Evolutionary conservation across 495 filamentous ascomycete species (phyloP).

Genomic region (Trichocladium uniseriatum): DNA sequence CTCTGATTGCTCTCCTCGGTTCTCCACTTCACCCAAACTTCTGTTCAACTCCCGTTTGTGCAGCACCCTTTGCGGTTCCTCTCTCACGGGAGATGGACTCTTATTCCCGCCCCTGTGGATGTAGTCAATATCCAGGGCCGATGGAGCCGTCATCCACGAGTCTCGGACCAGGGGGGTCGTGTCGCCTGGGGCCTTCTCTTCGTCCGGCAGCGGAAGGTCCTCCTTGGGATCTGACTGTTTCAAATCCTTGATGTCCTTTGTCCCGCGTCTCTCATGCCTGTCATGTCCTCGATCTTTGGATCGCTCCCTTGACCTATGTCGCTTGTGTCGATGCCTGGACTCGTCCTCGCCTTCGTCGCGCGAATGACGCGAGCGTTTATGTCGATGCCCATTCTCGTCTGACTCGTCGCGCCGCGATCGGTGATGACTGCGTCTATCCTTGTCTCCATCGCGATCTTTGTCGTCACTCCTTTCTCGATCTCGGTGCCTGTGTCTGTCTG

Average conservation of each 20-base stretch:
- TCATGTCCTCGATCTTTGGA: constrained; percentile 13
- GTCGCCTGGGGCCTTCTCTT: constrained; percentile 30
- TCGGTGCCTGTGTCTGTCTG: constrained; percentile 21
- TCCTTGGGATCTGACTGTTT: constrained; percentile 41
- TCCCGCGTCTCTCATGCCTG: constrained; percentile 3
- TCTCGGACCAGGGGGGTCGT: constrained; percentile 45
- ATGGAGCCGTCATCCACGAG: constrained; percentile 90
- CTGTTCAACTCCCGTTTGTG: constrained; percentile 73
- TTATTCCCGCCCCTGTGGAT: constrained; percentile 56
- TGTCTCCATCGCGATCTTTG: constrained; percentile 18
- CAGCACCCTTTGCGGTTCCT: constrained; percentile 65
- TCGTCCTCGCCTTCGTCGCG: constrained; percentile 30
- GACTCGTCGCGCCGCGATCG: constrained; percentile 34
- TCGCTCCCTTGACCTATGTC: constrained; percentile 12
- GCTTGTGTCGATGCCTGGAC: constrained; percentile 26
- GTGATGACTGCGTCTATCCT: constrained; percentile 18
- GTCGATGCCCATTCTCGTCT: constrained; percentile 32
- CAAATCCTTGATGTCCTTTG: constrained; percentile 24
- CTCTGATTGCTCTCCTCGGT: background rate
- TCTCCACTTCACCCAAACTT: constrained; percentile 48
- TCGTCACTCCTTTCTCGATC: constrained; percentile 29
- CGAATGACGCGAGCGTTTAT: constrained; percentile 41
- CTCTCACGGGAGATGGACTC: constrained; percentile 42
- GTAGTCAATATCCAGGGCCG: constrained; percentile 74
- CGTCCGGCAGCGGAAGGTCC: constrained; percentile 38